Base-by-base conservation (phyloP, 2,329 filamentous ascomycete genomes). In the Chrysoporthe cubensis region DNA sequence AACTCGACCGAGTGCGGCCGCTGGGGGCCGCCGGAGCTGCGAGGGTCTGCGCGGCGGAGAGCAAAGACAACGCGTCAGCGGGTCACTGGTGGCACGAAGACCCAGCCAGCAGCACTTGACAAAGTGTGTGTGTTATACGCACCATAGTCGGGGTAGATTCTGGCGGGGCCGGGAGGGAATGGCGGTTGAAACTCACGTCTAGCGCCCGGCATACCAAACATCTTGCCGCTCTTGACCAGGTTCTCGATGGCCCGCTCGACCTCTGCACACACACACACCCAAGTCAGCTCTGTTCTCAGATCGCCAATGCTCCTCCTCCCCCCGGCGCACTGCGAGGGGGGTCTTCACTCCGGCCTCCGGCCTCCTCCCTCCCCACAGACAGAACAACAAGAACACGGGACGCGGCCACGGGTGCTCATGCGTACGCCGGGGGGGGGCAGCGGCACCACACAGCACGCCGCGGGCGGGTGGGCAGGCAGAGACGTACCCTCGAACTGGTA, bases 221-320 rank as follows among this genome's bases (percentile, higher is more conserved):
- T 90, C 85, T 98, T 98, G 76, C 94, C 94, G 79, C 94, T 97
- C 87, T 98, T 98, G 76, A 95, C 87, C 70, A 99, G 87, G 80
- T 98, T 98, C 77, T 98, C 96, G 76, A 95, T 90, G 73, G 95
- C 95, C 78, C 95, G 91, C 73, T 98, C 96, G 75, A 99, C 94
- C 88, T 99, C 96, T 97, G 76, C 52, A 71, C 67, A 21, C 32
- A 18, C 64, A 60, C 26, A 26, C 26, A 2, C 26, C 26, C 26
- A 21, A 64, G 65, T 80, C 69, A 78, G 77, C 69, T 67, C 58
- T 21, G 7, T 21, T 71, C 73, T 66, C 16, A 9, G 37, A 32
- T 16, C 16, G 42, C 16, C n/a, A 13, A 21, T 26, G 5, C 14
- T 26, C 26, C 26, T 8, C 26, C 13, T 6, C 26, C 21, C 50